These are phyloP conservation scores for Colletotrichum gloeosporioides DNA, from an alignment of 2,329 filamentous ascomycete genomes.

Conservation along the genomic window DNA sequence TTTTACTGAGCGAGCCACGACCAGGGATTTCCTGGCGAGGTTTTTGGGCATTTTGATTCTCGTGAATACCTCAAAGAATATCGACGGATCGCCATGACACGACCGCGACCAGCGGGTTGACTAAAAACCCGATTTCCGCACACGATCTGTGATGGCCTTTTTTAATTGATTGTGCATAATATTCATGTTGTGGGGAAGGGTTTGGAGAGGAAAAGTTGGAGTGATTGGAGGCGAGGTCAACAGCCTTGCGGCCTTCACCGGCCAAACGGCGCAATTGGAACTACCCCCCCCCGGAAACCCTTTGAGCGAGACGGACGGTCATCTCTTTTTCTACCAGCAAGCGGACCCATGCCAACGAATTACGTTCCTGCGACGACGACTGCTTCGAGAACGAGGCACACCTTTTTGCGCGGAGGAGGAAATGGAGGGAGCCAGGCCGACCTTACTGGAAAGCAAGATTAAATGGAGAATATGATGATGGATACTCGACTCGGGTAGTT, in stretches of 20 bases:
- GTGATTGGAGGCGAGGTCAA: background rate
- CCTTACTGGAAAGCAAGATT: background rate
- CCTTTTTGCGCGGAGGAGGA: slow-evolving; percentile 2
- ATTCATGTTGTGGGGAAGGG: slow-evolving; percentile 9
- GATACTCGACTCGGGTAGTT: slow-evolving; percentile 21
- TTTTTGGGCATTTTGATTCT: slow-evolving; percentile 17
- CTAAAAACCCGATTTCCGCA: slow-evolving; percentile 14
- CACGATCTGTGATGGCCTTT: slow-evolving; percentile 20
- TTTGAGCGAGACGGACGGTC: slow-evolving; percentile 6
- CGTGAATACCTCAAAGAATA: slow-evolving; percentile 25
- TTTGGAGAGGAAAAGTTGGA: slow-evolving; percentile 23
- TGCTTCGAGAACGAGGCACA: slow-evolving; percentile 9
- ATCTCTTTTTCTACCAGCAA: slow-evolving; percentile 4
- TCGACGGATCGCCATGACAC: slow-evolving; percentile 18
- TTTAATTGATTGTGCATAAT: slow-evolving; percentile 21
- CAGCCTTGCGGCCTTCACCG: background rate
- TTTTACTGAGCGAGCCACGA: slow-evolving; percentile 38
- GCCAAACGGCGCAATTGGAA: slow-evolving; percentile 12
- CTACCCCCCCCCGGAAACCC: background rate
- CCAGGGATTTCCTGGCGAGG: slow-evolving; percentile 26
- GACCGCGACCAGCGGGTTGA: background rate
- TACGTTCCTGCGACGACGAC: slow-evolving; percentile 16
- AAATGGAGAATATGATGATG: slow-evolving; percentile 5
- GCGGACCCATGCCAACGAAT: background rate
- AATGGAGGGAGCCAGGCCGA: background rate